A percentile compares a stretch with the other conserved stretches of the same genome.
These are phyloP conservation scores for Themeda triandra DNA, from an alignment of 176 grass and related monocot genomes.

Conservation along the genomic window DNA sequence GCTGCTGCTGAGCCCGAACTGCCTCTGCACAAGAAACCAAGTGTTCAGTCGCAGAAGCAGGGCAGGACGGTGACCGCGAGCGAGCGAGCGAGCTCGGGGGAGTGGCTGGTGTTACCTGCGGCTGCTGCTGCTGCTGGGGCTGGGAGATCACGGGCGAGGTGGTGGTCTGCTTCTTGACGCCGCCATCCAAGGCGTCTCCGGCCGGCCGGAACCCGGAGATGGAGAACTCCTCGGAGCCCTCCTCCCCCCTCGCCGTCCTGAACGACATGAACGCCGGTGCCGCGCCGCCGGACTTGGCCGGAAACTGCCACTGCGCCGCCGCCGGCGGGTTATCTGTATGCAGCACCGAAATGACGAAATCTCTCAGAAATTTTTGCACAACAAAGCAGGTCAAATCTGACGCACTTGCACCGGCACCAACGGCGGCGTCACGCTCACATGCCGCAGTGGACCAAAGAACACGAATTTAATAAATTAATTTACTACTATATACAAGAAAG, in stretches of 20 bases:
- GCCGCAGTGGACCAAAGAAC: not conserved
- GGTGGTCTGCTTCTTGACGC: conserved; percentile 9
- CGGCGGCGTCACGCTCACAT: not conserved
- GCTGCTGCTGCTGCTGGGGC: conserved; percentile 7
- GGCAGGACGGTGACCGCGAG: too few species aligned
- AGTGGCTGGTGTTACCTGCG: too few species aligned
- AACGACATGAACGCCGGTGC: conserved; percentile 54
- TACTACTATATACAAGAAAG: not conserved
- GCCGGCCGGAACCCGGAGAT: conserved; percentile 49
- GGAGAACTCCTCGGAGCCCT: conserved; percentile 43
- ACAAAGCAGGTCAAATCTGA: not conserved
- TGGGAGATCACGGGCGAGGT: conserved; percentile 10
- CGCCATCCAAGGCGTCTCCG: conserved; percentile 29
- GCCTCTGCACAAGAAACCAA: conserved; percentile 34
- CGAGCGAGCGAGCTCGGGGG: too few species aligned
- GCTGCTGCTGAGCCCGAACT: not conserved
- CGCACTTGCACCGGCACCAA: too few species aligned
- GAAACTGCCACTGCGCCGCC: conserved; percentile 53
- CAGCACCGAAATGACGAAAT: not conserved
- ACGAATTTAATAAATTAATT: not conserved
- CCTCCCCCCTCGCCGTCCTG: conserved; percentile 39
- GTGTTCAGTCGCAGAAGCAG: too few species aligned
- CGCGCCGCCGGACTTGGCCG: conserved; percentile 19
- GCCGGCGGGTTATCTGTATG: conserved; percentile 44
- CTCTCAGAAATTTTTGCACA: not conserved